A percentile compares a stretch with the other conserved stretches of the same genome.
Conservation (phyloP, 257 asterid species). For the Lycium ferocissimum region DNA sequence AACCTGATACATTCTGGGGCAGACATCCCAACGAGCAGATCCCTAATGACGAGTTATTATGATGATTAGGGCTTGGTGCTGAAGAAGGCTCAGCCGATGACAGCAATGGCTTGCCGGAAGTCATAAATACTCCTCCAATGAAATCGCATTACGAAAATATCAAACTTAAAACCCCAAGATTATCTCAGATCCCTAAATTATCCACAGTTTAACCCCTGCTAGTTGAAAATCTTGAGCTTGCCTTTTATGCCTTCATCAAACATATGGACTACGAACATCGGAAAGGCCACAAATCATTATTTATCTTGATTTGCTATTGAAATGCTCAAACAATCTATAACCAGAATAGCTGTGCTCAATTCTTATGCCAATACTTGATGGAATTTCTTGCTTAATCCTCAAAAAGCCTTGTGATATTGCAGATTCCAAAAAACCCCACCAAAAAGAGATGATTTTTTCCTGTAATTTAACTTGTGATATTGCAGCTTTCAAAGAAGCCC, state of each 20-base stretch:
- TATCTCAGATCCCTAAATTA: constrained; percentile 24
- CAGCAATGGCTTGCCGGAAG: constrained; percentile 79
- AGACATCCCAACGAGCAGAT: constrained; percentile 31
- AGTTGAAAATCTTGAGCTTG: background rate
- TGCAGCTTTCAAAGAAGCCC: background rate
- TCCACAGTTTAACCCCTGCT: constrained; percentile 14
- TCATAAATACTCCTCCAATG: constrained; percentile 61
- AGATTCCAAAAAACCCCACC: constrained; percentile 20
- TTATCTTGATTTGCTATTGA: background rate
- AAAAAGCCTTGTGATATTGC: background rate
- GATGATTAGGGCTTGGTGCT: constrained; percentile 43
- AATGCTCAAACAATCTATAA: background rate
- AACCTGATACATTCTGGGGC: constrained; percentile 23
- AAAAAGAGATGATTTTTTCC: background rate
- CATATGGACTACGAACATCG: background rate
- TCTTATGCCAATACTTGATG: background rate
- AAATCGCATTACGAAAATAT: constrained; percentile 50
- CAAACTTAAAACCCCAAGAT: constrained; percentile 42
- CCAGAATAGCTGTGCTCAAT: background rate
- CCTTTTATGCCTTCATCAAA: background rate
- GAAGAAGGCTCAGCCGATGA: constrained; percentile 53
- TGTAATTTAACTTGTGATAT: constrained; percentile 7
- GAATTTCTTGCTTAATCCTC: constrained; percentile 3
- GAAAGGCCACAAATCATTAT: background rate
- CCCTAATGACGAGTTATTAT: constrained; percentile 43